phyloP scores from a whole-genome alignment of 2,329 filamentous ascomycete species.

The Fusarium compactum region DNA sequence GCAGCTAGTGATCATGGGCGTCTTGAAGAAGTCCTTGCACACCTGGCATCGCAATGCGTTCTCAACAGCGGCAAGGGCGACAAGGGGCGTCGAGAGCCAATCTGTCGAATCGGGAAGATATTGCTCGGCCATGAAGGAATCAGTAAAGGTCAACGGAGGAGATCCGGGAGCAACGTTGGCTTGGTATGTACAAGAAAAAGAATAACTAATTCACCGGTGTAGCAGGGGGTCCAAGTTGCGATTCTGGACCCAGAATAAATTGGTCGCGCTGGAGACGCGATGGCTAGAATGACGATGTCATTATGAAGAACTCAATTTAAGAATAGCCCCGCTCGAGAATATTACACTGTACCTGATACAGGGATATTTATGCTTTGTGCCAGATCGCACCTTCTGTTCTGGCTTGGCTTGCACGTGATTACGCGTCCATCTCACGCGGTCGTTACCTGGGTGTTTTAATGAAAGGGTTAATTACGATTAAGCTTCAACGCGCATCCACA shows the following conservation, averaged over 20 bases:
- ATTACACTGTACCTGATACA: not conserved
- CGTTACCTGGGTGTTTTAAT: conserved; percentile 8
- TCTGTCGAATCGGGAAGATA: conserved; percentile 82
- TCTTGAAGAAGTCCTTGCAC: conserved; percentile 97
- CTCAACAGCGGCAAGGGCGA: conserved; percentile 78
- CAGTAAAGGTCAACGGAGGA: not conserved
- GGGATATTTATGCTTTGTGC: not conserved
- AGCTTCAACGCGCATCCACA: conserved; percentile 2
- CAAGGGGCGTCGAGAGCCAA: conserved; percentile 79
- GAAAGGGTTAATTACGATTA: conserved; percentile 16
- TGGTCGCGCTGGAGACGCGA: conserved; percentile 44
- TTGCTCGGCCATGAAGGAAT: conserved; percentile 48
- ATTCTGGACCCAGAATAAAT: conserved; percentile 19
- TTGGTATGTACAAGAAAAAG: not conserved
- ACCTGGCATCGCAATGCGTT: conserved; percentile 92
- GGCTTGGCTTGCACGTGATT: conserved; percentile 49
- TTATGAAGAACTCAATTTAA: conserved; percentile 5
- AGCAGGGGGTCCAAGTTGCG: conserved; percentile 1
- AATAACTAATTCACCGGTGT: not conserved
- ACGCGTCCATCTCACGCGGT: conserved; percentile 48
- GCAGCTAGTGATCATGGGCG: conserved; percentile 94
- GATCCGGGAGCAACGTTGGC: not conserved
- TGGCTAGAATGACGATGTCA: conserved; percentile 27
- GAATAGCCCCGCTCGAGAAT: not conserved
- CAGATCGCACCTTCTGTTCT: not conserved